phyloP scores from a whole-genome alignment of 2,329 filamentous ascomycete species.

The Verticillium nubilum region DNA sequence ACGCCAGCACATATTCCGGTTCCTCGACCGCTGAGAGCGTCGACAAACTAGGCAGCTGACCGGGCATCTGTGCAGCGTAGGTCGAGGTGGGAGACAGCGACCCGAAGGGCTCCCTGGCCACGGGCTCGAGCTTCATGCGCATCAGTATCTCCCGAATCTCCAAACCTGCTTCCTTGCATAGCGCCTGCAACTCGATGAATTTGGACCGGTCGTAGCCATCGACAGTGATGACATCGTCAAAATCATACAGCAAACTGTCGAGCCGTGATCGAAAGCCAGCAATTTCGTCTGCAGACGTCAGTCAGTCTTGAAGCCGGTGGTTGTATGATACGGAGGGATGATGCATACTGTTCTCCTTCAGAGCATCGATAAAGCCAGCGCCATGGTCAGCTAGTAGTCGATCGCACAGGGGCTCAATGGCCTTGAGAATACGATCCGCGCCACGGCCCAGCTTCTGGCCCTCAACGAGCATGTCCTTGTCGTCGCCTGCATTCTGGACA shows the following conservation, averaged over 20 bases:
- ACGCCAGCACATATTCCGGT: neutral
- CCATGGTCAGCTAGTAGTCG: constrained; percentile 44
- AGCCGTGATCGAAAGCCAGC: constrained; percentile 40
- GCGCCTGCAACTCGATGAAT: constrained; percentile 41
- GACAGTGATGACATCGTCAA: constrained; percentile 47
- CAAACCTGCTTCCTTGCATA: constrained; percentile 42
- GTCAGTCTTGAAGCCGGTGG: neutral
- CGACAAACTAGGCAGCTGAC: neutral
- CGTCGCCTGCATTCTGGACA: constrained; percentile 38
- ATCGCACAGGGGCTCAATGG: constrained; percentile 45
- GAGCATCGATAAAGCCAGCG: constrained; percentile 40
- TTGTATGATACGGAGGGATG: neutral
- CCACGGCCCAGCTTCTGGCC: constrained; percentile 41
- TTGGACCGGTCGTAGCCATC: constrained; percentile 46
- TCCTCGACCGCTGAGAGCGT: neutral
- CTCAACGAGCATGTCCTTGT: constrained; percentile 43
- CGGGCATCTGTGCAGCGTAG: neutral
- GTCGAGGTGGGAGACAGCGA: neutral
- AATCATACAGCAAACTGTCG: constrained; percentile 48
- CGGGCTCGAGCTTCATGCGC: constrained; percentile 44
- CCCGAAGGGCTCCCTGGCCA: constrained; percentile 1
- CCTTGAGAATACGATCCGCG: constrained; percentile 42
- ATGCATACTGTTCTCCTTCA: constrained; percentile 46
- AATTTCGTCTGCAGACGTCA: constrained; percentile 38
- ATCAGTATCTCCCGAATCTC: constrained; percentile 45